Conservation (phyloP, 2,329 filamentous ascomycete species). For the Cordyceps cateniannulata region DNA sequence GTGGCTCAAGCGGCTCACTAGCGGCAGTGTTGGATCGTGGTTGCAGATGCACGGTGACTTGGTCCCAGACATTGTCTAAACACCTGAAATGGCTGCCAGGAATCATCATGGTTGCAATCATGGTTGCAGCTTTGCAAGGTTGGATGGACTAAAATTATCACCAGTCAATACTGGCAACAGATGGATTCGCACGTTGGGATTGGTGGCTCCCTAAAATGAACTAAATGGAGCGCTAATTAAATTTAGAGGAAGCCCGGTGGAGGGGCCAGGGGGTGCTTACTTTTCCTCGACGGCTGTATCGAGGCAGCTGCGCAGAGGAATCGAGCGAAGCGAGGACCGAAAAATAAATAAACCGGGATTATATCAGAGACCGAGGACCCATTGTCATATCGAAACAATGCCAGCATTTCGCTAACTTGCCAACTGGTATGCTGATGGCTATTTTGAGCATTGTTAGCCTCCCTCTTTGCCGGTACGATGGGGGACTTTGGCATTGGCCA, state of each 20-base stretch:
- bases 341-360: neutral
- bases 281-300: neutral
- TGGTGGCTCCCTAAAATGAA: neutral
- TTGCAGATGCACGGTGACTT: neutral
- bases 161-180: neutral
- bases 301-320: neutral
- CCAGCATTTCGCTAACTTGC: neutral
- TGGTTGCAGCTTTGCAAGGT: neutral
- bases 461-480: too few species aligned
- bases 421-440: neutral
- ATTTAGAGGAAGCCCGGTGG: neutral
- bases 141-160: neutral
- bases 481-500: too few species aligned
- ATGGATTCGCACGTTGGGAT: neutral
- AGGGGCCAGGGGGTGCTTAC: neutral
- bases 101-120: neutral
- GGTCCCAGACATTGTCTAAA: neutral
- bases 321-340: neutral
- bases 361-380: neutral
- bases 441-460: neutral
- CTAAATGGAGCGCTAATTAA: constrained; percentile 4
- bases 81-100: neutral
- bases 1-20: too few species aligned
- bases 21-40: neutral
- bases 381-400: neutral